These are phyloP conservation scores for Anisodus acutangulus DNA, from an alignment of 257 asterid genomes.

Conservation along the genomic window DNA sequence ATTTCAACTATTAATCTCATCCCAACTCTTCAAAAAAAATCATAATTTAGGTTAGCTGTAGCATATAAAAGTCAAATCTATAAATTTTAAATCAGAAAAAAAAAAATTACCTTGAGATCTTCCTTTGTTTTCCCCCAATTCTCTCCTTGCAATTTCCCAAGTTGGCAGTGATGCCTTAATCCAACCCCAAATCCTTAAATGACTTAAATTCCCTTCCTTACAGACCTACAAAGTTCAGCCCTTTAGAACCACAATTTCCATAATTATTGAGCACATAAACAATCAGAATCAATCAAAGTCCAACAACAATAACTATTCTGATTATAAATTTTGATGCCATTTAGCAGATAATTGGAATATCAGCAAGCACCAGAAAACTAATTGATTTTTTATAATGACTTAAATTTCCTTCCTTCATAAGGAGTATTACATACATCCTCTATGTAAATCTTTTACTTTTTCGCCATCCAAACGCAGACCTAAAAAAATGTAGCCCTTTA, in stretches of 20 bases:
- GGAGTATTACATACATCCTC: not conserved
- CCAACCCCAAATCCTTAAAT: not conserved
- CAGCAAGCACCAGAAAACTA: too few relatives aligned
- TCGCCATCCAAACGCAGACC: not conserved
- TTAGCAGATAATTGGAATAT: too few relatives aligned
- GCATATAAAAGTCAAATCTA: not conserved
- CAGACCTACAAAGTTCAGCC: not conserved
- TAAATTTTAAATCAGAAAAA: not conserved
- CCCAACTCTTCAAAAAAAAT: not conserved
- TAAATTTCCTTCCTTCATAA: not conserved
- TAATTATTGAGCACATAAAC: not conserved
- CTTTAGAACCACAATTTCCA: too few relatives aligned
- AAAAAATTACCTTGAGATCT: not conserved
- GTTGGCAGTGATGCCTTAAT: too few relatives aligned
- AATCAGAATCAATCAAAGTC: not conserved
- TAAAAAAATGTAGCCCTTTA: not conserved
- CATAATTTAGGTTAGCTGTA: not conserved
- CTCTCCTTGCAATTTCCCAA: too few relatives aligned
- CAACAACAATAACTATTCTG: not conserved
- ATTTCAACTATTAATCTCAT: constrained; percentile 10
- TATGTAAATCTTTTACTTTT: not conserved
- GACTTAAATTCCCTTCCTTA: not conserved
- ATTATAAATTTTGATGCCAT: too few relatives aligned
- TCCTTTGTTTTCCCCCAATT: too few relatives aligned
- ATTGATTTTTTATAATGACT: not conserved